These are phyloP conservation scores for Panicum virgatum DNA, from an alignment of 202 grass and related monocot species.

Conservation along the genomic window DNA sequence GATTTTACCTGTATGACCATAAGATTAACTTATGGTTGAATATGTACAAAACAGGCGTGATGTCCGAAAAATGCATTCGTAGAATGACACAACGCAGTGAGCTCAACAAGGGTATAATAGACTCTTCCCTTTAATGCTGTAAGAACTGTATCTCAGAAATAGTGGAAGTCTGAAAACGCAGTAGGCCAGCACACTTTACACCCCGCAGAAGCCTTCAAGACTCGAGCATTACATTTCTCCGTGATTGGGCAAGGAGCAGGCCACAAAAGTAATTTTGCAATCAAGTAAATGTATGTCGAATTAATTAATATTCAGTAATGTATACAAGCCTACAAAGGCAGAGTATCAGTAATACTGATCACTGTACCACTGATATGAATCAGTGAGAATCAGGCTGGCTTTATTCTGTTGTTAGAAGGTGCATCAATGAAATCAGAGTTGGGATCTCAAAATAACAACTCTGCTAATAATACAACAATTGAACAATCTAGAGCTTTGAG, in stretches of 20 bases:
- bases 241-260: background rate
- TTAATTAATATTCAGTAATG: constrained; percentile 28
- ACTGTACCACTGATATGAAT: constrained; percentile 19
- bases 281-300: constrained; percentile 11
- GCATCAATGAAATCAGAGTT: constrained; percentile 32
- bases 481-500: constrained; percentile 32
- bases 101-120: background rate
- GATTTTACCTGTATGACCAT: background rate
- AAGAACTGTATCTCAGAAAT: background rate
- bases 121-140: background rate
- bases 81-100: background rate
- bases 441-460: constrained; percentile 34
- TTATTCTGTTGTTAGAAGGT: constrained; percentile 42
- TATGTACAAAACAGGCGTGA: background rate
- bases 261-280: background rate
- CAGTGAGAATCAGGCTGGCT: constrained; percentile 20
- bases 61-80: background rate
- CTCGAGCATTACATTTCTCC: constrained; percentile 3
- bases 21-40: background rate
- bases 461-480: constrained; percentile 35
- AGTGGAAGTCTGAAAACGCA: background rate
- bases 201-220: background rate
- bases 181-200: background rate
- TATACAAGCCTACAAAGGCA: constrained; percentile 9
- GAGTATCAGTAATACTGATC: constrained; percentile 32